Conservation (phyloP, 192 early-diverging fungal genomes). For the Gamsiella multidivaricata region DNA sequence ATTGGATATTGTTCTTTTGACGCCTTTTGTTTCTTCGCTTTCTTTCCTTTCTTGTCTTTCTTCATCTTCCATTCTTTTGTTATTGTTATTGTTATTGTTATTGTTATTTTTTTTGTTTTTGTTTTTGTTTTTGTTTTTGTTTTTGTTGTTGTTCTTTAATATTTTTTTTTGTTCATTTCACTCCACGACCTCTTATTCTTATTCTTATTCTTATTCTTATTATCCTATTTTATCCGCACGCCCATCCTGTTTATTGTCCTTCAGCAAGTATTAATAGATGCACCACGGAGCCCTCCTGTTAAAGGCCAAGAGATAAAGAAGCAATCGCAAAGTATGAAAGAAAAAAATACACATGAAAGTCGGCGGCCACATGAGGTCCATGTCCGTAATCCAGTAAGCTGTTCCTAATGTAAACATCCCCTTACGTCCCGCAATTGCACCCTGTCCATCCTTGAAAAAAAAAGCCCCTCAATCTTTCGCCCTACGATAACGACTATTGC, state of each 20-base stretch:
- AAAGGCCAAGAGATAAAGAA: slow-evolving; percentile 5
- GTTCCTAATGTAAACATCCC: too few species aligned
- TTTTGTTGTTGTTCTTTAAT: not conserved
- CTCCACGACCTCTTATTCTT: not conserved
- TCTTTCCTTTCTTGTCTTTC: slow-evolving; percentile 1
- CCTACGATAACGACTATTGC: too few species aligned
- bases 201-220: not conserved
- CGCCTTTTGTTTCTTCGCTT: not conserved
- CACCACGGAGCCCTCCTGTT: not conserved
- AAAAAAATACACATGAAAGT: not conserved
- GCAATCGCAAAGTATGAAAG: not conserved
- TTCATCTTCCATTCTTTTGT: slow-evolving; percentile 9
- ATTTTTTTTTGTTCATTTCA: slow-evolving; percentile 5
- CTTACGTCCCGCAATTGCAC: too few species aligned
- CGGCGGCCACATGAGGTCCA: too few species aligned
- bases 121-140: slow-evolving; percentile 1
- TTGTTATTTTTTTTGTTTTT: slow-evolving; percentile 1
- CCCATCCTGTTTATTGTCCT: too few species aligned
- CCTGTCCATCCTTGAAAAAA: too few species aligned
- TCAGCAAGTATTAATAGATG: too few species aligned
- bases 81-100: not conserved
- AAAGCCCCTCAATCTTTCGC: not conserved
- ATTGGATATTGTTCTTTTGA: not conserved
- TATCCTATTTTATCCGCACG: slow-evolving; percentile 16
- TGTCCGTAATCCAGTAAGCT: too few species aligned